Conservation (phyloP, 2,329 filamentous ascomycete genomes). For the Clonostachys rhizophaga region DNA sequence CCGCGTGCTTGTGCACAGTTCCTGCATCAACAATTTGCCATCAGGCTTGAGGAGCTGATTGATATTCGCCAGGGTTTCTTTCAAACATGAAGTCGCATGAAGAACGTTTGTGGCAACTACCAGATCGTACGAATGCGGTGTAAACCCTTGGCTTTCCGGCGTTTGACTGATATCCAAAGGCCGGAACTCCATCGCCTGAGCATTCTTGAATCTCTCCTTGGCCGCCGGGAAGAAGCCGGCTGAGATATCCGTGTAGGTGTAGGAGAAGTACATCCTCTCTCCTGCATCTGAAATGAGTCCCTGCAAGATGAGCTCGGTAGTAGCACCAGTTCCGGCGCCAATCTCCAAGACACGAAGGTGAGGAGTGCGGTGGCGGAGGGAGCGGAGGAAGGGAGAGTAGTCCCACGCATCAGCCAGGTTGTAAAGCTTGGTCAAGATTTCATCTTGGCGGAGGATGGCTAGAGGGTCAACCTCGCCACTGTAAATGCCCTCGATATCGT, state of each 20-base stretch:
- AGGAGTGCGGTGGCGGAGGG: constrained; percentile 3
- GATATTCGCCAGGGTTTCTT: constrained; percentile 12
- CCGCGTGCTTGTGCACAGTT: neutral
- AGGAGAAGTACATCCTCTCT: constrained; percentile 5
- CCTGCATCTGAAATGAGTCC: neutral
- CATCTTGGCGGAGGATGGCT: neutral
- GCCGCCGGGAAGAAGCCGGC: constrained; percentile 17
- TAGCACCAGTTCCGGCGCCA: constrained; percentile 22
- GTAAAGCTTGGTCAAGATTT: neutral
- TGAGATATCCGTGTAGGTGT: constrained; percentile 21
- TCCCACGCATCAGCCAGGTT: neutral
- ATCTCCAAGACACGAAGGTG: constrained; percentile 16
- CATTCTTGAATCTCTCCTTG: neutral
- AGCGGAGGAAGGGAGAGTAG: neutral
- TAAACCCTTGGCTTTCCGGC: constrained; percentile 18
- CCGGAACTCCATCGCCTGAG: constrained; percentile 12
- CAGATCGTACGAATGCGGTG: constrained; percentile 15
- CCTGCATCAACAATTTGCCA: constrained; percentile 10
- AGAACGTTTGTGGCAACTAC: constrained; percentile 20
- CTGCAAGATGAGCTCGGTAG: constrained; percentile 12
- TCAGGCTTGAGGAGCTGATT: constrained; percentile 12
- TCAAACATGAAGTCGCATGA: constrained; percentile 15
- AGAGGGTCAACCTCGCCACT: neutral
- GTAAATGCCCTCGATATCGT: neutral
- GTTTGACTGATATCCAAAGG: constrained; percentile 22